Evolutionary conservation across 78 protist species (phyloP).

Genomic region (Dictyostelium purpureum): DNA sequence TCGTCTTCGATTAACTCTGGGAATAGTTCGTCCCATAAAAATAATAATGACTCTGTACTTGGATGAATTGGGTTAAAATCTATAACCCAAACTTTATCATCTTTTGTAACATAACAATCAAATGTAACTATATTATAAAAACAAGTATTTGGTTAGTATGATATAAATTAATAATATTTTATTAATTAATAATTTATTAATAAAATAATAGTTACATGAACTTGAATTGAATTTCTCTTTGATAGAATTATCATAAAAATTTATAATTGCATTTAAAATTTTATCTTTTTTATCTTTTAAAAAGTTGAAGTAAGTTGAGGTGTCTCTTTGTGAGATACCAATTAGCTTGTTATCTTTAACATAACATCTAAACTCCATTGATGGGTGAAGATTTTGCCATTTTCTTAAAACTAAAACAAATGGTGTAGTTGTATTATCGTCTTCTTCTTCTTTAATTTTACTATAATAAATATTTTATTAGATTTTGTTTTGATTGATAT

Average conservation of each 20-base stretch:
- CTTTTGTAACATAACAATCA: conserved; percentile 36
- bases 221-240: conserved; percentile 4
- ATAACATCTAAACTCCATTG: conserved; percentile 83
- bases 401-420: conserved; percentile 64
- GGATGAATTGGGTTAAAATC: conserved; percentile 77
- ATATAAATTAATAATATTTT: background rate
- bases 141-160: background rate
- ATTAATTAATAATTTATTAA: background rate
- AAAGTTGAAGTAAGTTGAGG: conserved; percentile 26
- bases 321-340: conserved; percentile 77
- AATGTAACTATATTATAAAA: conserved; percentile 12
- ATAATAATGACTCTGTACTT: conserved; percentile 52
- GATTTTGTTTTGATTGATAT: background rate
- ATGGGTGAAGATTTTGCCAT: conserved; percentile 17
- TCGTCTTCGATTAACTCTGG: conserved; percentile 18
- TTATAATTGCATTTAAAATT: background rate
- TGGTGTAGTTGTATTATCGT: conserved; percentile 37
- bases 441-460: background rate
- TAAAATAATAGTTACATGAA: conserved; percentile 21
- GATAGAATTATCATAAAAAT: conserved; percentile 12
- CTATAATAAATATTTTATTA: background rate
- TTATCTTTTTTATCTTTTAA: conserved; percentile 24
- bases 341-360: conserved; percentile 50
- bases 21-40: conserved; percentile 58
- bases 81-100: background rate